Conservation (phyloP, 2,329 filamentous ascomycete species). For the Neocatenulostroma microsporum region DNA sequence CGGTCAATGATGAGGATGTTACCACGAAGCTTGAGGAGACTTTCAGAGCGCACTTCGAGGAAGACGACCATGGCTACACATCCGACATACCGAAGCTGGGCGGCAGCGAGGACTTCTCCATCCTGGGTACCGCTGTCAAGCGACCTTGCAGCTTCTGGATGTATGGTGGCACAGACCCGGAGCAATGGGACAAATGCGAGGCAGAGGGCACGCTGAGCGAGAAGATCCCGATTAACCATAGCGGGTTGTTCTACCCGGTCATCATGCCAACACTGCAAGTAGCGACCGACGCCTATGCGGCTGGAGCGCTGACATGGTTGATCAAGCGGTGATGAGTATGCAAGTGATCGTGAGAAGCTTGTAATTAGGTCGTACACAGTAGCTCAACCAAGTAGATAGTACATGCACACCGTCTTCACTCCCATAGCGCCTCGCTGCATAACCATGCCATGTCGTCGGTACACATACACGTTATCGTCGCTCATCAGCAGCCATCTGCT, state of each 20-base stretch:
- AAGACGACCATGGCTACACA: conserved; percentile 28
- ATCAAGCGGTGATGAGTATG: conserved; percentile 12
- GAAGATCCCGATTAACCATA: conserved; percentile 54
- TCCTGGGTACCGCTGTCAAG: conserved; percentile 44
- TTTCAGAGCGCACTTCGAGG: conserved; percentile 43
- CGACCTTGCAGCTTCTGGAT: conserved; percentile 50
- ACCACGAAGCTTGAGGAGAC: conserved; percentile 36
- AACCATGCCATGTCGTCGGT: too few relatives aligned
- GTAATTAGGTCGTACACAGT: conserved; percentile 1
- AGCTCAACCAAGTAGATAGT: too few relatives aligned
- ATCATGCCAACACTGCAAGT: conserved; percentile 51
- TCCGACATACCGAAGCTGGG: conserved; percentile 35
- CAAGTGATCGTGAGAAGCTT: not conserved
- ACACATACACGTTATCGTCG: too few relatives aligned
- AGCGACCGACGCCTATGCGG: conserved; percentile 37
- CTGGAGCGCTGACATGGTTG: conserved; percentile 30
- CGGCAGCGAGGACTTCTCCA: conserved; percentile 53
- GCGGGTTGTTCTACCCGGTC: conserved; percentile 50
- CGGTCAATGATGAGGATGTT: conserved; percentile 44
- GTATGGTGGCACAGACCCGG: conserved; percentile 46
- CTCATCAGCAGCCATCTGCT: too few relatives aligned
- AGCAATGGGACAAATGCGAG: conserved; percentile 44
- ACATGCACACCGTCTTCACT: too few relatives aligned
- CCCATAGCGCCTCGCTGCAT: too few relatives aligned
- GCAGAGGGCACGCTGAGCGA: conserved; percentile 37